Evolutionary conservation across 495 filamentous ascomycete species (phyloP).

Genomic region (Xylaria grammica): DNA sequence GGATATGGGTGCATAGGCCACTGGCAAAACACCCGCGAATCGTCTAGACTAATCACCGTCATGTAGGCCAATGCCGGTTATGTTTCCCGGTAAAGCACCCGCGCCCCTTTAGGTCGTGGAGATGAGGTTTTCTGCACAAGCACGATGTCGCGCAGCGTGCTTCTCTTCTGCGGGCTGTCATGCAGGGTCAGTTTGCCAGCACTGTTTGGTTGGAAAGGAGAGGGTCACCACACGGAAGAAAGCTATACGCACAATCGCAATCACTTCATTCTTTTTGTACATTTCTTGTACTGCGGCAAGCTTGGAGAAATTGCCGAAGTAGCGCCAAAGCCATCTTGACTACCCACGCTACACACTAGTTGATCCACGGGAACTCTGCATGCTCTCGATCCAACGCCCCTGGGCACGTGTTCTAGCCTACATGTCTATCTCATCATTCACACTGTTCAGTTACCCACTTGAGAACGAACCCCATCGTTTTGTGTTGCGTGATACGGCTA

Average conservation of each 20-base stretch:
- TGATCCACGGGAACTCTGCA: neutral
- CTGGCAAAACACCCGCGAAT: neutral
- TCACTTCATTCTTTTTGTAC: neutral
- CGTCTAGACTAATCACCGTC: neutral
- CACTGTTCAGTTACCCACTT: neutral
- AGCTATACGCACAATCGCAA: slow-evolving; percentile 1
- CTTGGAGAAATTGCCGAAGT: slow-evolving; percentile 7
- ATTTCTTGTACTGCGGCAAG: neutral
- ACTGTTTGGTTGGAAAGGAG: neutral
- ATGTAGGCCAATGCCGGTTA: neutral
- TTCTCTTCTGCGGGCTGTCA: neutral
- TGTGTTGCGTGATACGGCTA: slow-evolving; percentile 12
- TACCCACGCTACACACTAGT: neutral
- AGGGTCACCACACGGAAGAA: neutral
- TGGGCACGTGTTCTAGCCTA: neutral
- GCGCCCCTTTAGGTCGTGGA: neutral
- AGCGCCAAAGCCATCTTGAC: neutral
- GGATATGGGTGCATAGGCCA: neutral
- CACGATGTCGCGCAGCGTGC: neutral
- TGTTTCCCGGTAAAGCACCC: neutral
- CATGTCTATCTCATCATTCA: neutral
- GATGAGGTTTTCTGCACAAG: neutral
- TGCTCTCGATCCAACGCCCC: neutral
- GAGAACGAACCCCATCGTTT: slow-evolving; percentile 1
- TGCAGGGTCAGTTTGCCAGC: neutral